Conservation (phyloP, 1,284 basidiomycete genomes). For the Ceratobasidium papillatum region DNA sequence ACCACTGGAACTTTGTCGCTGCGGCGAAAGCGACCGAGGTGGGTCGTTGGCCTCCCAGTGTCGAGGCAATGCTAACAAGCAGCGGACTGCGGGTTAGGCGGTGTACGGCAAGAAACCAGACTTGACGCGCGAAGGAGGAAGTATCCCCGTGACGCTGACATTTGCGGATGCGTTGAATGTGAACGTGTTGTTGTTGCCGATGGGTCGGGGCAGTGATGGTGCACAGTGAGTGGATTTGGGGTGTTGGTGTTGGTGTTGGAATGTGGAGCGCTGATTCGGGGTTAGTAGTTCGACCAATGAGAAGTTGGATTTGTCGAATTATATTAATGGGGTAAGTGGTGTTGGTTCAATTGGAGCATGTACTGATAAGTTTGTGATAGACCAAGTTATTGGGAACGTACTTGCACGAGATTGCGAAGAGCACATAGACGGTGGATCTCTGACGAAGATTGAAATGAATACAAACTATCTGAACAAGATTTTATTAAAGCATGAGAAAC, state of each 20-base stretch:
- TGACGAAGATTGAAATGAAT: background rate
- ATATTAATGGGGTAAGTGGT: slow-evolving; percentile 81
- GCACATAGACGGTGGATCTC: background rate
- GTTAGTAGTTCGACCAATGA: slow-evolving; percentile 85
- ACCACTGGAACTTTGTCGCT: slow-evolving; percentile 96
- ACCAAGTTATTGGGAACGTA: slow-evolving; percentile 85
- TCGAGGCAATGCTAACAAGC: slow-evolving; percentile 33
- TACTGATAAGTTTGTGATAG: slow-evolving; percentile 51
- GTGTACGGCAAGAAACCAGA: slow-evolving; percentile 87
- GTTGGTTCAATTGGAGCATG: background rate
- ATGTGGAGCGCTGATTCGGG: background rate
- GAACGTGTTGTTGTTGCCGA: slow-evolving; percentile 87
- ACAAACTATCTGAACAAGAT: background rate
- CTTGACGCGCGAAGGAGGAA: slow-evolving; percentile 93
- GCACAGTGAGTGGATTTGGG: slow-evolving; percentile 70
- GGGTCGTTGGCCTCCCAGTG: slow-evolving; percentile 39
- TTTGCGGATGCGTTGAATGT: slow-evolving; percentile 86
- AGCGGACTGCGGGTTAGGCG: slow-evolving; percentile 55
- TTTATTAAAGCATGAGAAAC: background rate
- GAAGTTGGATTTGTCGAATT: slow-evolving; percentile 94
- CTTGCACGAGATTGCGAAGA: slow-evolving; percentile 75
- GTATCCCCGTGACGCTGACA: slow-evolving; percentile 95
- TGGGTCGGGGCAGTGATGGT: slow-evolving; percentile 94
- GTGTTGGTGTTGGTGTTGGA: slow-evolving; percentile 29
- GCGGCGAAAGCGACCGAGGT: slow-evolving; percentile 85